These are phyloP conservation scores for Cladosporium velox DNA, from an alignment of 2,329 filamentous ascomycete genomes.

Conservation along the genomic window DNA sequence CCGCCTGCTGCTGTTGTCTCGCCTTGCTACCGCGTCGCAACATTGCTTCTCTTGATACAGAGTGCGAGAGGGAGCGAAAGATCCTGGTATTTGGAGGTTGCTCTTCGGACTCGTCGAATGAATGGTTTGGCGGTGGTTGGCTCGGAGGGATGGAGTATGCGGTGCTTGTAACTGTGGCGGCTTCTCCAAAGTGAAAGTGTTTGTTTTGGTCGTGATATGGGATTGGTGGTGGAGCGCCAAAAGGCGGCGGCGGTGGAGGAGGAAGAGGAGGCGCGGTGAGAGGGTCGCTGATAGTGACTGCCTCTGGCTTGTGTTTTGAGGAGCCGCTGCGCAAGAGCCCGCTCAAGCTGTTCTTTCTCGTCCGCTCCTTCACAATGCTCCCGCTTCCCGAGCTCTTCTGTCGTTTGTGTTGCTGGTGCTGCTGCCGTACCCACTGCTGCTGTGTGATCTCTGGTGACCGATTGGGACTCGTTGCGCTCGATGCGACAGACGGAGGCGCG, in stretches of 20 bases:
- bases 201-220: conserved; percentile 4
- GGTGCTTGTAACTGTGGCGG: conserved; percentile 15
- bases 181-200: conserved; percentile 12
- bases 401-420: conserved; percentile 10
- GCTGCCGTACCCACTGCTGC: neutral
- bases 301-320: conserved; percentile 11
- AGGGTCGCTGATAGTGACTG: neutral
- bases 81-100: conserved; percentile 13
- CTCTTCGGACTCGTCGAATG: conserved; percentile 15
- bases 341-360: conserved; percentile 21
- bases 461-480: conserved; percentile 18
- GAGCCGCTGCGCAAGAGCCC: conserved; percentile 12
- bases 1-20: conserved; percentile 26
- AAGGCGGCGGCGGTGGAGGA: conserved; percentile 4
- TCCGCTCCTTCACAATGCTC: conserved; percentile 3
- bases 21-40: conserved; percentile 42
- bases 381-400: conserved; percentile 19
- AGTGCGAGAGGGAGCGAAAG: conserved; percentile 18
- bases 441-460: conserved; percentile 18
- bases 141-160: conserved; percentile 10
- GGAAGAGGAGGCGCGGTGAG: conserved; percentile 19
- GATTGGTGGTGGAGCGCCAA: conserved; percentile 2
- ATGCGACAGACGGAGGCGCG: conserved; percentile 21
- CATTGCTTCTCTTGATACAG: conserved; percentile 27
- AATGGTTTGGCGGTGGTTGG: neutral